Evolutionary conservation across 495 filamentous ascomycete species (phyloP).

Genomic region (Penicillium samsonianum): DNA sequence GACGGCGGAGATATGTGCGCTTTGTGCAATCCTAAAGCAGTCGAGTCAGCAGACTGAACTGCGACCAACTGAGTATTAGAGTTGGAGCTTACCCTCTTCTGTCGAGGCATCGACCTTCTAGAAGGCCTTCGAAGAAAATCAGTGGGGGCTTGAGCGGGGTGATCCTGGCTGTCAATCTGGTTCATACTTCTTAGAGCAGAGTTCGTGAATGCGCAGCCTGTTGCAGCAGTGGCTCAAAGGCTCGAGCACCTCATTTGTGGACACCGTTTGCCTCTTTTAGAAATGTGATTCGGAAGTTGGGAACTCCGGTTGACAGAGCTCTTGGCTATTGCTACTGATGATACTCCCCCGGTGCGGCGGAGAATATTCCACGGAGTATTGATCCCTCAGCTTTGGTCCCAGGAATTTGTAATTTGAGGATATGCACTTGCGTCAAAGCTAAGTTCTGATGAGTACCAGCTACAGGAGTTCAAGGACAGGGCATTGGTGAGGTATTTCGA

Average conservation of each 20-base stretch:
- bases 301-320: background rate
- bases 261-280: background rate
- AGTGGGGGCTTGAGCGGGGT: slow-evolving; percentile 6
- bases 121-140: slow-evolving; percentile 9
- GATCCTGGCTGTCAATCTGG: slow-evolving; percentile 20
- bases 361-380: background rate
- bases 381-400: slow-evolving; percentile 1
- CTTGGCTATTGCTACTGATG: background rate
- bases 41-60: slow-evolving; percentile 18
- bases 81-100: background rate
- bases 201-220: background rate
- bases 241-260: background rate
- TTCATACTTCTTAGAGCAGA: slow-evolving; percentile 4
- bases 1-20: slow-evolving; percentile 11
- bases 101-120: slow-evolving; percentile 9
- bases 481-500: background rate
- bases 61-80: background rate
- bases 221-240: background rate
- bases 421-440: background rate
- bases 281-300: background rate
- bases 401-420: background rate
- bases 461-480: background rate
- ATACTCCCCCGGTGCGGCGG: background rate
- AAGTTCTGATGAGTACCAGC: background rate
- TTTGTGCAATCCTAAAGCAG: background rate